Evolutionary conservation across 139 green algal genomes (phyloP).

Genomic region (Coccomyxa sp.): DNA sequence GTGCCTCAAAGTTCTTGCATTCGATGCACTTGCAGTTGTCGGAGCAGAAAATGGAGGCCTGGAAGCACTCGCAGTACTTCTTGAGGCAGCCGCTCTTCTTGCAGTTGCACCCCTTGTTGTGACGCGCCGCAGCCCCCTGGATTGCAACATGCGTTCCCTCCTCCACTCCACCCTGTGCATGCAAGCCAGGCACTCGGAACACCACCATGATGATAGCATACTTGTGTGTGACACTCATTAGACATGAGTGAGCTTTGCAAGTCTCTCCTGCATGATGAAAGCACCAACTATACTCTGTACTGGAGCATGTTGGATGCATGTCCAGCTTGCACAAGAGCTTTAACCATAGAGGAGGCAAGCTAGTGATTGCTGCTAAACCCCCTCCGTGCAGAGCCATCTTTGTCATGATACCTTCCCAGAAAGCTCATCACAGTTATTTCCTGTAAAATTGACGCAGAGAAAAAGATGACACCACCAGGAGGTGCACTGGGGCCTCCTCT

Average conservation of each 20-base stretch:
- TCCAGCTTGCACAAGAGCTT: no score
- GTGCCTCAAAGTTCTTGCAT: constrained; percentile 82
- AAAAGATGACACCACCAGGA: no score
- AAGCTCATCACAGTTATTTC: no score
- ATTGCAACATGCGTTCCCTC: not conserved
- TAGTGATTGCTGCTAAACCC: no score
- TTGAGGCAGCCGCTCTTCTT: constrained; percentile 76
- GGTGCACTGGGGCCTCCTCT: no score
- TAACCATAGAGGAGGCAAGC: no score
- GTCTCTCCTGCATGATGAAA: no score
- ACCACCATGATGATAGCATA: not conserved
- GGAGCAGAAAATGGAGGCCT: constrained; percentile 69
- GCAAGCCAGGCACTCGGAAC: not conserved
- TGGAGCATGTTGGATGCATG: no score
- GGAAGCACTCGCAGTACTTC: constrained; percentile 76
- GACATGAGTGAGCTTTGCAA: not conserved
- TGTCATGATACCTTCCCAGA: no score
- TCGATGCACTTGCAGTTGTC: constrained; percentile 86
- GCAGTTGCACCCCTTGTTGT: constrained; percentile 91
- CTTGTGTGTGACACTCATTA: not conserved
- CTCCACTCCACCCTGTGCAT: constrained; percentile 1
- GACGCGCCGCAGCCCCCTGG: constrained; percentile 29
- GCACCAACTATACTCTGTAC: no score
- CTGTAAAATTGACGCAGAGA: no score
- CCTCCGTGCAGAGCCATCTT: no score